Conservation (phyloP, 2,329 filamentous ascomycete species). For the Hirsutella minnesotensis region DNA sequence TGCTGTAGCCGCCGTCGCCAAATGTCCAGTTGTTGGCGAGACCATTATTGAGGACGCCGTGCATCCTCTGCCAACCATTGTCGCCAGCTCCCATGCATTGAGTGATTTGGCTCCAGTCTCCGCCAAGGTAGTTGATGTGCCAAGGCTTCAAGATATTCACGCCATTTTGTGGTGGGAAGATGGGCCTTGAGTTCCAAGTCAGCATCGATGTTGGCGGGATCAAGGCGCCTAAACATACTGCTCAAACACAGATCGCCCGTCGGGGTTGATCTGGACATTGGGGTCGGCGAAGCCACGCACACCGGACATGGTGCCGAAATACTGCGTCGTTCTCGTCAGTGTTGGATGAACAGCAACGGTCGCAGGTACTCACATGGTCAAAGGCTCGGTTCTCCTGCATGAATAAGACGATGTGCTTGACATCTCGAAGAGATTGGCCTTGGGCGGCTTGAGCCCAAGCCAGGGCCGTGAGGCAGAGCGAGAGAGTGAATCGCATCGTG, state of each 20-base stretch:
- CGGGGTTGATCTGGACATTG: conserved; percentile 13
- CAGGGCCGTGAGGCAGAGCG: conserved; percentile 3
- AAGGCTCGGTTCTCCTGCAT: conserved; percentile 35
- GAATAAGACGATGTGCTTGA: conserved; percentile 45
- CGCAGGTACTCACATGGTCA: conserved; percentile 15
- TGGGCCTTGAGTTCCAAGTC: not conserved
- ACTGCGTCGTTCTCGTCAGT: conserved; percentile 19
- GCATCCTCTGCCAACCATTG: conserved; percentile 39
- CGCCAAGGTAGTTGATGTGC: conserved; percentile 35
- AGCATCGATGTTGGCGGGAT: too few relatives aligned
- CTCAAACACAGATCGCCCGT: conserved; percentile 32
- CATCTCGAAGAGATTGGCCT: conserved; percentile 32
- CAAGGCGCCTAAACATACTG: conserved; percentile 24
- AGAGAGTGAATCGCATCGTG: not conserved
- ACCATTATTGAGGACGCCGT: conserved; percentile 35
- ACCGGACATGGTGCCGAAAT: conserved; percentile 41
- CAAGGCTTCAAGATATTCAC: conserved; percentile 37
- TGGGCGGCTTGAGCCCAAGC: conserved; percentile 7
- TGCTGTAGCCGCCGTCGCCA: conserved; percentile 14
- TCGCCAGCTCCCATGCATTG: conserved; percentile 39
- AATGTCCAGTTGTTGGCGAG: conserved; percentile 38
- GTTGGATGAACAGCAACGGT: not conserved
- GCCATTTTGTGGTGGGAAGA: conserved; percentile 23
- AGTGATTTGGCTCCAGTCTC: conserved; percentile 30
- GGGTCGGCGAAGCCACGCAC: conserved; percentile 41